A percentile compares a stretch with the other conserved stretches of the same genome.
Conservation (phyloP, 75 land plant genomes). For the Cupressus sempervirens region DNA sequence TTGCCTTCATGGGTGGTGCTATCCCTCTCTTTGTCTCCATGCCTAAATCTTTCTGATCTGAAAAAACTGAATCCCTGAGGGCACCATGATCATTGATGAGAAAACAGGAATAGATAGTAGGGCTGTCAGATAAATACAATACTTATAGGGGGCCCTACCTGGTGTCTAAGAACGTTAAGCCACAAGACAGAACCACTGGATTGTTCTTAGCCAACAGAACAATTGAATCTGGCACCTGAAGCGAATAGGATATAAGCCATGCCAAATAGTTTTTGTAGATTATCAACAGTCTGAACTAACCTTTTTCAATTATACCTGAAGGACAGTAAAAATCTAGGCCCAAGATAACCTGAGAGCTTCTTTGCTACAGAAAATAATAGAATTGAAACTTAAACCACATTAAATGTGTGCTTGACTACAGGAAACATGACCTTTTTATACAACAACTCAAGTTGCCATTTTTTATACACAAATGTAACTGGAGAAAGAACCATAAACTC, state of each 20-base stretch:
- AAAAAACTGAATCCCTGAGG: too few relatives aligned
- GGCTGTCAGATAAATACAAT: too few relatives aligned
- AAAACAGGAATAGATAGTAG: too few relatives aligned
- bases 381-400: background rate
- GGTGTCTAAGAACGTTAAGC: too few relatives aligned
- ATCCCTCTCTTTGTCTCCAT: too few relatives aligned
- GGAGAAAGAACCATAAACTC: background rate
- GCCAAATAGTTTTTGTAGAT: background rate
- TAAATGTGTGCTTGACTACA: background rate
- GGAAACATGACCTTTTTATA: background rate
- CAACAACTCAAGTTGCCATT: background rate
- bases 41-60: too few relatives aligned
- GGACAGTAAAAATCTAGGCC: background rate
- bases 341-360: background rate
- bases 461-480: background rate
- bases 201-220: too few relatives aligned
- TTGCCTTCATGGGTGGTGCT: too few relatives aligned
- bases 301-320: background rate
- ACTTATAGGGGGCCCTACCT: too few relatives aligned
- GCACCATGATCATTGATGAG: too few relatives aligned
- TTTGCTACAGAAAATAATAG: background rate
- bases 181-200: too few relatives aligned
- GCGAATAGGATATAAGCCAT: background rate
- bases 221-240: too few relatives aligned
- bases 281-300: background rate